Conservation (phyloP, 495 filamentous ascomycete species). For the Podospora didyma region DNA sequence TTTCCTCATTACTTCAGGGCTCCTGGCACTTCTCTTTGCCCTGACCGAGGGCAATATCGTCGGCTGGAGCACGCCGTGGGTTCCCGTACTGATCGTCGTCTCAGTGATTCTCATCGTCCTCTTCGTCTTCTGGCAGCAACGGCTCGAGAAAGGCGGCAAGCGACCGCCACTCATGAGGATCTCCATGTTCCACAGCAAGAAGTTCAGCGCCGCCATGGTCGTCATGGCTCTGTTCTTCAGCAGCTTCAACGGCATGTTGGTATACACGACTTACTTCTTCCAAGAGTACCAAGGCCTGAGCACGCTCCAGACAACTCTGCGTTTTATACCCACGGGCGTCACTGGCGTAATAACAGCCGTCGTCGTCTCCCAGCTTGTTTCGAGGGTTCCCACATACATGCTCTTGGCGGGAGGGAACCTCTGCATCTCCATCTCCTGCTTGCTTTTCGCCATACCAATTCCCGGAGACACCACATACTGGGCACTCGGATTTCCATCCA, state of each 20-base stretch:
- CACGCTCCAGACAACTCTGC: slow-evolving; percentile 54
- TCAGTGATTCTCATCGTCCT: slow-evolving; percentile 53
- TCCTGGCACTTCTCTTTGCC: slow-evolving; percentile 59
- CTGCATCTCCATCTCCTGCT: slow-evolving; percentile 42
- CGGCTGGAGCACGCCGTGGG: slow-evolving; percentile 65
- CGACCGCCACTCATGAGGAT: slow-evolving; percentile 56
- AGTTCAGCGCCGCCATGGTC: slow-evolving; percentile 55
- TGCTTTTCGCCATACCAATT: slow-evolving; percentile 56
- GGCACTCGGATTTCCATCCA: slow-evolving; percentile 56
- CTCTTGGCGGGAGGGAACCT: slow-evolving; percentile 52
- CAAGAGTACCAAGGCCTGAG: slow-evolving; percentile 55
- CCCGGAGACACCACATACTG: slow-evolving; percentile 52
- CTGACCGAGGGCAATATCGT: slow-evolving; percentile 60
- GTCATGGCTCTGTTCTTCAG: slow-evolving; percentile 59
- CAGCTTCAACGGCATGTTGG: slow-evolving; percentile 54
- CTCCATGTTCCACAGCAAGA: slow-evolving; percentile 47
- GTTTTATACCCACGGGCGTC: slow-evolving; percentile 58
- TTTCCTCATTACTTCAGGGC: slow-evolving; percentile 56
- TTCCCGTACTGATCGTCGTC: slow-evolving; percentile 59
- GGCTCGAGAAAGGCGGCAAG: slow-evolving; percentile 42
- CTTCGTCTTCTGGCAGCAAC: slow-evolving; percentile 64
- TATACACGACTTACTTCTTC: slow-evolving; percentile 61
- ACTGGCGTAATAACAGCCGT: slow-evolving; percentile 45
- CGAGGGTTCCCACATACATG: slow-evolving; percentile 46
- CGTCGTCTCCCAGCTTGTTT: slow-evolving; percentile 52